Evolutionary conservation across 2,329 filamentous ascomycete species (phyloP), one percentile per base, ranked within the genome.

Genomic region (Periconia macrospinosa): DNA sequence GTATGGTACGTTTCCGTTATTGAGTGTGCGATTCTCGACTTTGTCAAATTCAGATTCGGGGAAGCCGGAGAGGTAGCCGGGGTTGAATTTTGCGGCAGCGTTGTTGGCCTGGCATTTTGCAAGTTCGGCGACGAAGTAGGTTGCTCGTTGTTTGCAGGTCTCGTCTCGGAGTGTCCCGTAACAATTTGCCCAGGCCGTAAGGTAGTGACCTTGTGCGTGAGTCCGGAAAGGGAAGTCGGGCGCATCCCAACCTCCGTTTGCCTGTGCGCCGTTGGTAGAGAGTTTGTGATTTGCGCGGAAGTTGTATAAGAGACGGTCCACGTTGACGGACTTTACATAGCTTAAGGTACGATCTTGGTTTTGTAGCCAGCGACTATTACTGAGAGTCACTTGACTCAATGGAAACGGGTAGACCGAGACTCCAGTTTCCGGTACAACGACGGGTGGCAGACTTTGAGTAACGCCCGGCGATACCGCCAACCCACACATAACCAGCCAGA

Each of bases 41-140:
- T 68, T 69, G 1, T 57, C 64, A 42, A 83, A 78, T 14, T 83
- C 80, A 0, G 78, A 80, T 56, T 83, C 81, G 0, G 80, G 79
- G 30, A 82, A 83, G 2, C 79, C 80, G 3, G 77, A 79, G 0
- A 83, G 66, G 52, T 83, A 83, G 0, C 81, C 80, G 0, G 68
- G 45, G 3, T 43, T 69, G 51, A 80, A 83, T 0, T 77, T 77
- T 6, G 68, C 78, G 2, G 72, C 74, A 0, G 50, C 64, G 44
- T 82, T 83, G 60, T 83, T 83, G 18, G 69, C 72, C 58, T 83
- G 81, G 49, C 80, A 82, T 61, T 82, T 81, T 11, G 72, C 73
- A 2, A 83, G 65, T 55, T 81, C 80, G 6, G 72, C 69, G 1
- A 77, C 74, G 52, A 83, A 80, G 50, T 75, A 75, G 0, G 58